Percentiles rank a stretch among this genome's conserved stretches.
Conservation (phyloP, 768 basidiomycete species). For the Inosperma sp. region DNA sequence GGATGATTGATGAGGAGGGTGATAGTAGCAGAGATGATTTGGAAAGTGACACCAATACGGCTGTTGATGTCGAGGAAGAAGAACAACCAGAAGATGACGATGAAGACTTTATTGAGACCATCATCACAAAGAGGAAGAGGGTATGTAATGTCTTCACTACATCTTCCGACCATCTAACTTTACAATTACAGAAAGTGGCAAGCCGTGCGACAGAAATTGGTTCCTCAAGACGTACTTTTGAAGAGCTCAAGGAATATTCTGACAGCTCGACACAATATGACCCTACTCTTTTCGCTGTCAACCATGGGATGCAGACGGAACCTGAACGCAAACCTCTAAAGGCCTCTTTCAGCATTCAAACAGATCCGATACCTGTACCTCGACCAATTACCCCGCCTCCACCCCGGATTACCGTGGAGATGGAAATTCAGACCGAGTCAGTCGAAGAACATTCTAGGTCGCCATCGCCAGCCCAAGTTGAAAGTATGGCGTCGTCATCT, state of each 20-base stretch:
- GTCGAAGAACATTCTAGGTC: slow-evolving; percentile 37
- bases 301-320: slow-evolving; percentile 56
- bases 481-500: slow-evolving; percentile 66
- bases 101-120: slow-evolving; percentile 75
- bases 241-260: slow-evolving; percentile 70
- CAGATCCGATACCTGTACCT: slow-evolving; percentile 38
- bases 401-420: slow-evolving; percentile 43
- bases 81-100: slow-evolving; percentile 66
- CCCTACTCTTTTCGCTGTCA: slow-evolving; percentile 43
- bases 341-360: slow-evolving; percentile 52
- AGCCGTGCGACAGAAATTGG: slow-evolving; percentile 52
- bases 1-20: slow-evolving; percentile 33
- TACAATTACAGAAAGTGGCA: slow-evolving; percentile 54
- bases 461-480: slow-evolving; percentile 46
- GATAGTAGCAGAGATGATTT: slow-evolving; percentile 27
- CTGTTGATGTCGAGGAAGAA: slow-evolving; percentile 35
- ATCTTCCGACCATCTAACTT: slow-evolving; percentile 9
- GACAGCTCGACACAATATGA: slow-evolving; percentile 75
- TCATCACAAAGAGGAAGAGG: slow-evolving; percentile 80
- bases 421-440: slow-evolving; percentile 63
- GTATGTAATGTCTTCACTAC: slow-evolving; percentile 31
- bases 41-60: slow-evolving; percentile 23
- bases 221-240: slow-evolving; percentile 41
- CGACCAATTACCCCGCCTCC: slow-evolving; percentile 26
- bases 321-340: slow-evolving; percentile 46